A percentile compares a stretch with the other conserved stretches of the same genome.
phyloP scores from a whole-genome alignment of 805 yeast species.

The Yarrowia sp. region DNA sequence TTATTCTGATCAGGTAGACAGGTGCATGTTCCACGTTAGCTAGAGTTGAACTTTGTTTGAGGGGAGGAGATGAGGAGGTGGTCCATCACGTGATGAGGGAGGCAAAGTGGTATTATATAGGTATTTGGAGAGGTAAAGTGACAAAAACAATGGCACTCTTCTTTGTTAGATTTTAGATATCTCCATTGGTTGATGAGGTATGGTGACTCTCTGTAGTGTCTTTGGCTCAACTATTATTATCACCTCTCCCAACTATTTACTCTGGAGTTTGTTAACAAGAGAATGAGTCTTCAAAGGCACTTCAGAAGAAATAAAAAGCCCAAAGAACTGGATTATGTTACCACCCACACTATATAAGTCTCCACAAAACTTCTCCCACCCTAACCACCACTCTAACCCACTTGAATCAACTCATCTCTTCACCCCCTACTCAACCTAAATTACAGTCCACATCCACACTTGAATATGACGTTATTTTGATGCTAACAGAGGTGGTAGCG shows the following conservation, averaged over 20 bases:
- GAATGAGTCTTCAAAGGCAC: no score
- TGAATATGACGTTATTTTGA: not conserved
- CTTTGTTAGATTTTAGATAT: not conserved
- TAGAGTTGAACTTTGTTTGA: not conserved
- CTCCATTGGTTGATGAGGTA: not conserved
- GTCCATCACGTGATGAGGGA: not conserved
- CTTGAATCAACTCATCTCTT: not conserved
- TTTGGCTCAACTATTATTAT: no score
- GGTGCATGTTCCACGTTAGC: conserved; percentile 6
- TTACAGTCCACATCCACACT: not conserved
- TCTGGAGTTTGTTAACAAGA: no score
- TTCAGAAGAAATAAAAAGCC: no score
- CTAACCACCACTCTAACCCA: not conserved
- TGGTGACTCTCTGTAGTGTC: no score
- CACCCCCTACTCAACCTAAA: not conserved
- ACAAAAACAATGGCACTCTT: not conserved
- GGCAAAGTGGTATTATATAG: no score
- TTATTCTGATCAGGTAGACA: conserved; percentile 3
- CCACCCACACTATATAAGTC: no score
- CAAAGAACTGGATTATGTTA: no score
- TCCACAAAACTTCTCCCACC: no score
- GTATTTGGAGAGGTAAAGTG: no score
- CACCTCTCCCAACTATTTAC: no score
- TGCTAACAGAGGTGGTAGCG: not conserved
- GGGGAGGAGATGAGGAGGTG: not conserved